phyloP scores from a whole-genome alignment of 176 grass and related monocot species.

The Raddia distichophylla region DNA sequence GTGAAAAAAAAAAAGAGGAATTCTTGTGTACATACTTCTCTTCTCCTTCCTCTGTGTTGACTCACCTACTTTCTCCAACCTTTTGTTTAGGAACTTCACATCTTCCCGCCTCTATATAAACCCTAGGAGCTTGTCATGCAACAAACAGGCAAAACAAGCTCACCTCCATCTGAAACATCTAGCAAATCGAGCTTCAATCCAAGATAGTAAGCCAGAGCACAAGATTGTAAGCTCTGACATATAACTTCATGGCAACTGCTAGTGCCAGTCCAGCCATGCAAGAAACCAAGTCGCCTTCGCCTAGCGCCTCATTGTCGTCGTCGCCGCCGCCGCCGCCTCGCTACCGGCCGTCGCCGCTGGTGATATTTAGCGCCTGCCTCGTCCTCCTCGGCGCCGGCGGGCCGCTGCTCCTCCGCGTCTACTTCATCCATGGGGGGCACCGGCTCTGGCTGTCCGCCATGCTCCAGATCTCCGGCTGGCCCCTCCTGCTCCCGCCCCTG shows the following conservation, averaged over 20 bases:
- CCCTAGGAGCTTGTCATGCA: background rate
- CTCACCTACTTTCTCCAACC: constrained; percentile 34
- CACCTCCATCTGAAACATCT: background rate
- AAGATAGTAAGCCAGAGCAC: no score
- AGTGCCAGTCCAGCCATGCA: constrained; percentile 31
- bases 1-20: background rate
- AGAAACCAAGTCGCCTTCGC: constrained; percentile 2
- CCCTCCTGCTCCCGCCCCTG: constrained; percentile 57
- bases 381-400: constrained; percentile 62
- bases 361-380: constrained; percentile 52
- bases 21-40: background rate
- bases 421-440: constrained; percentile 65
- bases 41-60: constrained; percentile 35
- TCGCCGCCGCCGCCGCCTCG: constrained; percentile 12
- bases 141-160: constrained; percentile 11
- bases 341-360: constrained; percentile 38
- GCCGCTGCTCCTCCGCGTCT: constrained; percentile 65
- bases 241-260: constrained; percentile 19
- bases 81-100: background rate
- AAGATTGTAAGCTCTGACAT: background rate
- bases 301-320: background rate
- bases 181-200: background rate
- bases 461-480: constrained; percentile 66
- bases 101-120: constrained; percentile 28
- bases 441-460: constrained; percentile 62